phyloP scores from a whole-genome alignment of 176 grass and related monocot species.

The Phoenix roebelenii region DNA sequence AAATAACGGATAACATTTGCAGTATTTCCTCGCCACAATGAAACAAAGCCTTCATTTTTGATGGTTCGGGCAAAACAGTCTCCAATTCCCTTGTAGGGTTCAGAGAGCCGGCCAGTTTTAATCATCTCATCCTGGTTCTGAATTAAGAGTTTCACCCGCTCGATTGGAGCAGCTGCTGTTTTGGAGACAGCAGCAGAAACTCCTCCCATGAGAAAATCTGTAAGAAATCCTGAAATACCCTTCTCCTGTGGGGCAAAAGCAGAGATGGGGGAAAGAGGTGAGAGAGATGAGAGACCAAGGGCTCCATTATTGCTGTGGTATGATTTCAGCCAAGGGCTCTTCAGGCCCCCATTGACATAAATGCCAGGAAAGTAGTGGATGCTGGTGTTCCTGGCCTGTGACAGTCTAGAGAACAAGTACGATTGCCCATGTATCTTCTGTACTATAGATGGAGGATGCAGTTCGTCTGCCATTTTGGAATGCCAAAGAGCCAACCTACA shows the following conservation, averaged over 20 bases:
- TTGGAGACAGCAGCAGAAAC: background rate
- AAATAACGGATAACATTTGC: conserved; percentile 18
- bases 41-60: background rate
- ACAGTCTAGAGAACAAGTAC: background rate
- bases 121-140: conserved; percentile 18
- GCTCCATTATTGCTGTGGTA: background rate
- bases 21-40: conserved; percentile 13
- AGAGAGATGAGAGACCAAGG: background rate
- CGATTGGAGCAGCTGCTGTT: conserved; percentile 10
- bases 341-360: background rate
- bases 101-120: conserved; percentile 11
- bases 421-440: background rate
- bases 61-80: conserved; percentile 9
- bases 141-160: conserved; percentile 13
- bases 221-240: background rate
- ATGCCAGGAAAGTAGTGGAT: background rate
- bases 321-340: too few relatives aligned
- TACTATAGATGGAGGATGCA: background rate
- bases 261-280: background rate
- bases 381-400: background rate
- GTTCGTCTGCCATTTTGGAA: conserved; percentile 3
- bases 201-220: background rate
- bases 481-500: background rate
- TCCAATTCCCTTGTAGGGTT: conserved; percentile 11
- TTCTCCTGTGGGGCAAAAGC: conserved; percentile 5